Percentiles rank a stretch among this genome's conserved stretches.
Conservation (phyloP, 2,329 filamentous ascomycete species). For the Chrysoporthe puriensis region DNA sequence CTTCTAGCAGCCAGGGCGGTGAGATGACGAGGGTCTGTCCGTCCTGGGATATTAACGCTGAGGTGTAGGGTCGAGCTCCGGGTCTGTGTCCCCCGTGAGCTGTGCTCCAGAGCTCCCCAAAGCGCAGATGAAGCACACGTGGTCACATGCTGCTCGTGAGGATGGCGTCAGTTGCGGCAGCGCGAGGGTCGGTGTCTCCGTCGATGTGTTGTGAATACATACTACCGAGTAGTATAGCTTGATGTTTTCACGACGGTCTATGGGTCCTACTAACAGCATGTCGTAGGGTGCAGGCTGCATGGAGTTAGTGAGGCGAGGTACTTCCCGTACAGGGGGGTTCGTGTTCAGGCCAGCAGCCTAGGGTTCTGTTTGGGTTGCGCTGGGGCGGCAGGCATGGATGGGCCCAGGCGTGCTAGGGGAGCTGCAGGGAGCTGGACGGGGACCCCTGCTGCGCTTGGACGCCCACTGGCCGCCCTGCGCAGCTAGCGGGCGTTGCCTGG, state of each 20-base stretch:
- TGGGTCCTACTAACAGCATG: background rate
- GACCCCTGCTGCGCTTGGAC: background rate
- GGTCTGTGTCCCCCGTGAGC: background rate
- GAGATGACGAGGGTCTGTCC: background rate
- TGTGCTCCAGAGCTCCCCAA: background rate
- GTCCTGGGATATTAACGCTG: background rate
- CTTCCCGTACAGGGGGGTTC: background rate
- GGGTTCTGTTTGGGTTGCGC: background rate
- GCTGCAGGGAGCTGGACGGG: background rate
- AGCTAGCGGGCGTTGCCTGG: slow-evolving; percentile 5
- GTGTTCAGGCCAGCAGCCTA: background rate
- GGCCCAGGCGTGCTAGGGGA: no score
- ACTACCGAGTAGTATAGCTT: background rate
- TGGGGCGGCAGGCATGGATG: background rate
- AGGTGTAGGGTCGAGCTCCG: background rate
- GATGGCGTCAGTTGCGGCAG: background rate
- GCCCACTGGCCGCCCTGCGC: background rate
- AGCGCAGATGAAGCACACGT: background rate
- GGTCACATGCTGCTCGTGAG: background rate
- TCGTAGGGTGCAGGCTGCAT: background rate
- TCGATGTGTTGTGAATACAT: background rate
- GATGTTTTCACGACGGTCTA: background rate
- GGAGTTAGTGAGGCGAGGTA: background rate
- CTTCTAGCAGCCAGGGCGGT: no score
- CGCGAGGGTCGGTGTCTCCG: slow-evolving; percentile 10